Evolutionary conservation across 2,329 filamentous ascomycete species (phyloP), one percentile per base, ranked within the genome.

Genomic region (Diaporthe amygdali): DNA sequence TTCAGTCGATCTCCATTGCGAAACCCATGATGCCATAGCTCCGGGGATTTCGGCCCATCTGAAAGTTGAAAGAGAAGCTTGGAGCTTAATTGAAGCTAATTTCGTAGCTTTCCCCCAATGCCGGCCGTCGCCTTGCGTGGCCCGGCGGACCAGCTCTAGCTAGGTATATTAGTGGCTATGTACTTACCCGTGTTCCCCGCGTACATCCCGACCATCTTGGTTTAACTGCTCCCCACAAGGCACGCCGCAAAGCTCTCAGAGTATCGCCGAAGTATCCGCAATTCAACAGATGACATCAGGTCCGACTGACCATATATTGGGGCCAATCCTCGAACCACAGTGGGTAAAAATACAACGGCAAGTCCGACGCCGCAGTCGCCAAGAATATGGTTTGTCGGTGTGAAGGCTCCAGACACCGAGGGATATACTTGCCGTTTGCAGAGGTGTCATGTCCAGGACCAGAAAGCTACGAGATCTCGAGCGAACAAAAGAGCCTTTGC

Each of bases 261-360:
- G 59, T 49, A 37, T 64, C 44, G 30, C 59, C 59, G 59, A 7
- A 20, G 41, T 63, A 63, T 63, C 41, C 59, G 59, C 59, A 63
- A 34, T 47, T 63, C 15, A 34, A 7, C 41, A 47, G 25, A 63
- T 63, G 59, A 64, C 59, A 49, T 64, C 44, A 64, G 30, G 44
- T 22, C 30, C 37, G 44, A 49, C 30, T 49, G 59, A 8, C 30
- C 30, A 14, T 37, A 20, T 27, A 14, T 14, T 59, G 32, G 27
- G 17, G 32, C 12, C 27, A 47, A 20, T 39, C 47, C 41, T 63
- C 41, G 56, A 34, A 47, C 30, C 27, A 63, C 15, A 46, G 41
- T 47, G 41, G 44, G 8, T 17, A n/a, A n/a, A n/a, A n/a, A n/a
- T 64, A n/a, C 30, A 15, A 49, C 59, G 59, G 59, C 59, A 47